Evolutionary conservation across 1,139 yeast species (phyloP).

Genomic region (Zhuliangozyma parablackwelliae): DNA sequence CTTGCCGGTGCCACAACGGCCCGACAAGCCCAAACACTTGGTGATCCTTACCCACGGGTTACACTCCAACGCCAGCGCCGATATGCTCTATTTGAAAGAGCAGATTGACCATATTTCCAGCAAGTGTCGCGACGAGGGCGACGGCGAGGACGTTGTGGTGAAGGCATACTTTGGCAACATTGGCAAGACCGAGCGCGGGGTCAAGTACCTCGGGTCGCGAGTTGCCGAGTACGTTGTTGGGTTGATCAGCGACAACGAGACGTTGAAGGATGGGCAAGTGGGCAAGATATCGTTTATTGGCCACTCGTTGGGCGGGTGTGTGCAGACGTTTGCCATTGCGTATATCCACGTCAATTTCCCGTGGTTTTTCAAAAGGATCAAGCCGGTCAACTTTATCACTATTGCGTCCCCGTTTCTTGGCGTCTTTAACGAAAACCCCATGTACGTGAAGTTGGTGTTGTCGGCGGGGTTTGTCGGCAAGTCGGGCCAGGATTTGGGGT

Average conservation of each 20-base stretch:
- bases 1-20: conserved; percentile 38
- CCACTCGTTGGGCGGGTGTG: conserved; percentile 89
- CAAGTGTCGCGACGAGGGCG: conserved; percentile 18
- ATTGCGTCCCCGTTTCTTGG: conserved; percentile 90
- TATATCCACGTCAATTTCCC: conserved; percentile 64
- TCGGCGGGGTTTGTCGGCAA: conserved; percentile 89
- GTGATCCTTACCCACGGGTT: conserved; percentile 87
- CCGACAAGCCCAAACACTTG: conserved; percentile 56
- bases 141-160: conserved; percentile 60
- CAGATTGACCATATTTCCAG: conserved; percentile 53
- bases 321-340: conserved; percentile 88
- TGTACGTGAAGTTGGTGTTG: conserved; percentile 76
- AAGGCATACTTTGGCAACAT: conserved; percentile 82
- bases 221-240: conserved; percentile 73
- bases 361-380: conserved; percentile 58
- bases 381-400: conserved; percentile 79
- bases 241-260: conserved; percentile 42
- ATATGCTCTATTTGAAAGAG: conserved; percentile 83
- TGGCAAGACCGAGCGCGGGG: conserved; percentile 87
- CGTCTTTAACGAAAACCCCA: conserved; percentile 79
- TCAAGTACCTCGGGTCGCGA: conserved; percentile 78
- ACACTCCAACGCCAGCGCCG: conserved; percentile 86
- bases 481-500: conserved; percentile 88
- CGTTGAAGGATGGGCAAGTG: conserved; percentile 33
- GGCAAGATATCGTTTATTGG: conserved; percentile 78